Conservation (phyloP, 1,284 basidiomycete genomes). For the Trichosporon faecale region DNA sequence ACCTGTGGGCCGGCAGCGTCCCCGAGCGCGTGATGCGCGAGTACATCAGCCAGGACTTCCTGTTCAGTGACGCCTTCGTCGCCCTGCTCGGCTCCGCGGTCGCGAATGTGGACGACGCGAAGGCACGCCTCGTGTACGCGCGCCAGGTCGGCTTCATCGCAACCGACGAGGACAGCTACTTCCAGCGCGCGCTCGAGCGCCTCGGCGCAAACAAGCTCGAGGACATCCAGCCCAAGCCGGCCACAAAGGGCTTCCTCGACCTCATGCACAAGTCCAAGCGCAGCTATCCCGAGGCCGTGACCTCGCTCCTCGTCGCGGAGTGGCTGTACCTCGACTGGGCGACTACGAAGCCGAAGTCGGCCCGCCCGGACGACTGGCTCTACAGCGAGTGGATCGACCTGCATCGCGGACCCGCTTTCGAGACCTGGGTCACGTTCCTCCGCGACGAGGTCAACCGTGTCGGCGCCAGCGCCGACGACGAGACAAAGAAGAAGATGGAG, state of each 20-base stretch:
- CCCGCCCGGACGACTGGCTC: constrained; percentile 17
- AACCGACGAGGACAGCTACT: constrained; percentile 25
- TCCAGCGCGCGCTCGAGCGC: constrained; percentile 19
- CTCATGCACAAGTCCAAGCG: constrained; percentile 18
- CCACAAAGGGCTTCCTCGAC: constrained; percentile 13
- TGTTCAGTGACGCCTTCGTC: constrained; percentile 25
- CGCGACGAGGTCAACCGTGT: constrained; percentile 21
- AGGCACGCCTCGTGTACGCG: constrained; percentile 15
- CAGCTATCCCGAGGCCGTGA: constrained; percentile 17
- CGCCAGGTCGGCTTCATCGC: constrained; percentile 24
- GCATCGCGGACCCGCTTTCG: constrained; percentile 22
- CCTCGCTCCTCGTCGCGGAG: constrained; percentile 26
- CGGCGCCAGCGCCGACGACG: background rate
- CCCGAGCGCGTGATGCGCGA: constrained; percentile 11
- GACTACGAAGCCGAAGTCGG: background rate
- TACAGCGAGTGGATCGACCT: constrained; percentile 28
- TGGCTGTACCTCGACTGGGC: constrained; percentile 30
- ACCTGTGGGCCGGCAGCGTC: constrained; percentile 22
- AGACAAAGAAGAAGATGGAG: constrained; percentile 9
- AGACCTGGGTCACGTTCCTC: constrained; percentile 20
- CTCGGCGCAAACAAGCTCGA: background rate
- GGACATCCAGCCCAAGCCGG: background rate
- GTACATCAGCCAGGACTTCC: constrained; percentile 23
- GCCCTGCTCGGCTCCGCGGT: constrained; percentile 25
- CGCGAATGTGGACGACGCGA: constrained; percentile 14